phyloP scores from a whole-genome alignment of 2,329 filamentous ascomycete genomes.

The Anthostomella pinea region DNA sequence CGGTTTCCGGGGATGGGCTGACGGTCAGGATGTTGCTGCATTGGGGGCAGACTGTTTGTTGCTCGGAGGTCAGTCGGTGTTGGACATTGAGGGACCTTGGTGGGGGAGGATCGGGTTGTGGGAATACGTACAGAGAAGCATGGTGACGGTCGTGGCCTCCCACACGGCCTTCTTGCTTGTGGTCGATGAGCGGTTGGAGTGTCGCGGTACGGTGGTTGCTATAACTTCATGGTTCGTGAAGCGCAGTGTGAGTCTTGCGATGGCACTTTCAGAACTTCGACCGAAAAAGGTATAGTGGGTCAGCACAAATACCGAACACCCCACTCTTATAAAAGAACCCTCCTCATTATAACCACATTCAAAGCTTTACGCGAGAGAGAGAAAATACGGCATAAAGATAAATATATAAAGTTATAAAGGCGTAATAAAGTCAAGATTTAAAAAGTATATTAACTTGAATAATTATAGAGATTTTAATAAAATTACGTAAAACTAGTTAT shows the following conservation, averaged over 20 bases:
- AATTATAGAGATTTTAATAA: too few species aligned
- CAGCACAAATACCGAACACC: too few species aligned
- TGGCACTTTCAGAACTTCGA: background rate
- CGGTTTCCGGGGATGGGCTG: slow-evolving; percentile 50
- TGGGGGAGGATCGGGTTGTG: background rate
- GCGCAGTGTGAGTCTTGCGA: background rate
- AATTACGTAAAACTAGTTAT: too few species aligned
- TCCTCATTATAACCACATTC: too few species aligned
- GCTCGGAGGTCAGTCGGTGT: slow-evolving; percentile 10
- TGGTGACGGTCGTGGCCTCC: slow-evolving; percentile 33
- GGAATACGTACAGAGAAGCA: slow-evolving; percentile 61
- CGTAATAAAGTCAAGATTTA: too few species aligned
- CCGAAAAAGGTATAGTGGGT: background rate
- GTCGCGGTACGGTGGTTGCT: slow-evolving; percentile 4
- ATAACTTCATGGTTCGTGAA: slow-evolving; percentile 22
- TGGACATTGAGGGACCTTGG: slow-evolving; percentile 5
- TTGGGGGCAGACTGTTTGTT: slow-evolving; percentile 72
- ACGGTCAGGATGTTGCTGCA: slow-evolving; percentile 84
- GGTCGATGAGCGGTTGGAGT: background rate
- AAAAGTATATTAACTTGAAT: too few species aligned
- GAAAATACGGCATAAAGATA: too few species aligned
- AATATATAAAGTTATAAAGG: too few species aligned
- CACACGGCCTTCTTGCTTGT: background rate
- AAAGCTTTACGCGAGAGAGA: too few species aligned
- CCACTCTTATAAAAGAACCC: too few species aligned